Percentiles rank a stretch among this genome's conserved stretches.
These are phyloP conservation scores for Cercospora zeina DNA, from an alignment of 2,329 filamentous ascomycete species.

Conservation along the genomic window DNA sequence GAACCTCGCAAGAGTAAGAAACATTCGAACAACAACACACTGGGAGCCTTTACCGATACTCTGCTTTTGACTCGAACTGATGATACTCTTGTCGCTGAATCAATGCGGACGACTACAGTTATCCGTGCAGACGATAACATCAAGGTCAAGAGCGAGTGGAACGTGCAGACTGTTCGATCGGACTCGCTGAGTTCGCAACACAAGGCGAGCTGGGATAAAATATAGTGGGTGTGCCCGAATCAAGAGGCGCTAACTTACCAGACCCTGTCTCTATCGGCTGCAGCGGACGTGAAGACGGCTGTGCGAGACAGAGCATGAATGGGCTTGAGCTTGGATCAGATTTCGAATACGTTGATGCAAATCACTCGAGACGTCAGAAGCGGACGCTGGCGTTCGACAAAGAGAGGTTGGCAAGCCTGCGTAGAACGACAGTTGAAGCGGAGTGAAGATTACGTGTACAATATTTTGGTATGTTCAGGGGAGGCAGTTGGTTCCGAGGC, in stretches of 20 bases:
- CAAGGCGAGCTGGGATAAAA: neutral
- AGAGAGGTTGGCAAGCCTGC: neutral
- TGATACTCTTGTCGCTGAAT: neutral
- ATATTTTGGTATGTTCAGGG: neutral
- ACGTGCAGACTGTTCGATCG: neutral
- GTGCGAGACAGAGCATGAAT: neutral
- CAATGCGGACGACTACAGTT: neutral
- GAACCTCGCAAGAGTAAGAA: neutral
- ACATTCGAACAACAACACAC: neutral
- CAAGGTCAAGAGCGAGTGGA: constrained; percentile 2
- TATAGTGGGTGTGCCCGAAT: neutral
- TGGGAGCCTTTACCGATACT: neutral
- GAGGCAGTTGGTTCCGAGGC: too few species aligned
- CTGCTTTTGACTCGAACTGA: neutral
- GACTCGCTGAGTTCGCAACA: neutral
- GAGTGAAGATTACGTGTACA: neutral
- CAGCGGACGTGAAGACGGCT: neutral
- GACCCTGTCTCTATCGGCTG: neutral
- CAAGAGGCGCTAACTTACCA: neutral
- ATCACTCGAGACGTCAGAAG: neutral
- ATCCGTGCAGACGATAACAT: neutral
- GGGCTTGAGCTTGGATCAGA: neutral
- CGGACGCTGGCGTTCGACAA: neutral
- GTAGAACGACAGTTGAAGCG: neutral
- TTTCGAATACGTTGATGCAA: neutral